Base-by-base conservation (phyloP, 2,329 filamentous ascomycete genomes). In the Bertia moriformis region DNA sequence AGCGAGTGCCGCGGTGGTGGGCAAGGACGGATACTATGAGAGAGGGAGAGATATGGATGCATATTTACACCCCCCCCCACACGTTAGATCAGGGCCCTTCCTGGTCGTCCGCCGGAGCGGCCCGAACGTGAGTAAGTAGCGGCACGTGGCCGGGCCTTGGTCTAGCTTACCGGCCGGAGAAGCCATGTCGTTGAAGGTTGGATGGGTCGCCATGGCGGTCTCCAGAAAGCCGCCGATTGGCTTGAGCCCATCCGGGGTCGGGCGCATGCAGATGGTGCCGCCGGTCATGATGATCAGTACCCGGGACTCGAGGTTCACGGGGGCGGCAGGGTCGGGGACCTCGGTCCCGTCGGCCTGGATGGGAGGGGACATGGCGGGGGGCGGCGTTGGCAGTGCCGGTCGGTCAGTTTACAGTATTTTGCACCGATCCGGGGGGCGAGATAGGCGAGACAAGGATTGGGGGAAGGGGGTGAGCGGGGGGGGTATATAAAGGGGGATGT, bases 261-360 rank as follows among this genome's bases (percentile, higher is more conserved):
- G 79, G 53, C 81, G 77, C 88, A 95, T 94, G 61, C 86, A 94
- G 51, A 94, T 94, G 4, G 82, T 87, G 35, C 82, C 83, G 43
- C 84, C 87, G 12, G 88, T 94, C 65, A 93, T 89, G 58, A 94
- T 84, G 51, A 94, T 82, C 46, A 95, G 67, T 12, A 95, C 83
- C 42, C 83, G 71, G 18, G 84, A 85, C 56, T 93, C 85, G 10
- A 80, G 81, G 42, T 27, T 7, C 22, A n/a, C n/a, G 7, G 22
- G 22, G 7, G 22, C 22, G n/a, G 22, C 22, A 7, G 22, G n/a
- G 22, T 27, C n/a, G 22, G 22, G 7, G 22, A n/a, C 22, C 22
- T n/a, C n/a, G n/a, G n/a, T n/a, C n/a, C n/a, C n/a, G n/a, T n/a
- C n/a, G n/a, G n/a, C n/a, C n/a, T n/a, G n/a, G n/a, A n/a, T n/a